phyloP scores from a whole-genome alignment of 148 eudicot species.

The Cornus suecica region DNA sequence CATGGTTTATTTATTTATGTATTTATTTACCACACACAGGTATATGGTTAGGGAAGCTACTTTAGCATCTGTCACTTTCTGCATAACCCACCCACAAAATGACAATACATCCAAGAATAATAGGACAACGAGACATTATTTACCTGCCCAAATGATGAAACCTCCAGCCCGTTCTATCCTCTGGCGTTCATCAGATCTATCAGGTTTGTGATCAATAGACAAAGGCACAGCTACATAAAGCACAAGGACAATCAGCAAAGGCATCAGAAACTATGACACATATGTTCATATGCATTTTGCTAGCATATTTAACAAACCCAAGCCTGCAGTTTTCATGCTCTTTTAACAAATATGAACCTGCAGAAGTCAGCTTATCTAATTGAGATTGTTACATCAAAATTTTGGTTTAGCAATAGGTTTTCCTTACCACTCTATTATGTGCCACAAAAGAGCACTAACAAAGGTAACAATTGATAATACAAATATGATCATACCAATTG shows the following conservation, averaged over 20 bases:
- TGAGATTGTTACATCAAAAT: background rate
- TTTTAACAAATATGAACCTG: background rate
- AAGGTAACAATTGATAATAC: too few species aligned
- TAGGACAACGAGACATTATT: background rate
- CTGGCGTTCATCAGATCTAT: constrained; percentile 71
- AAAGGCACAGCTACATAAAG: constrained; percentile 57
- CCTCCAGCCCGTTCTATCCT: constrained; percentile 86
- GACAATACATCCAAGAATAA: background rate
- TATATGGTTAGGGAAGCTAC: constrained; percentile 11
- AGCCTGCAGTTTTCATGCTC: background rate
- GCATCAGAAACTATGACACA: background rate
- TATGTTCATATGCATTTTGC: background rate
- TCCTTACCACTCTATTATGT: background rate
- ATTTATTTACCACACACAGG: background rate
- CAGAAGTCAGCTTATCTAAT: background rate
- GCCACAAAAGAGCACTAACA: background rate
- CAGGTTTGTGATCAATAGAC: constrained; percentile 78
- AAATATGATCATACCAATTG: too few species aligned
- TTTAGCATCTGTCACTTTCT: background rate
- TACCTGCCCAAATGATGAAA: constrained; percentile 77
- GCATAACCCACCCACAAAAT: background rate
- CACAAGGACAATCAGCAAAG: constrained; percentile 10
- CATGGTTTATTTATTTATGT: too few species aligned
- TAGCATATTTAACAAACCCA: background rate
- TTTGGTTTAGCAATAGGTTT: background rate